A percentile compares a stretch with the other conserved stretches of the same genome.
Conservation (phyloP, 208 protist genomes). For the Porcisia hertigi region DNA sequence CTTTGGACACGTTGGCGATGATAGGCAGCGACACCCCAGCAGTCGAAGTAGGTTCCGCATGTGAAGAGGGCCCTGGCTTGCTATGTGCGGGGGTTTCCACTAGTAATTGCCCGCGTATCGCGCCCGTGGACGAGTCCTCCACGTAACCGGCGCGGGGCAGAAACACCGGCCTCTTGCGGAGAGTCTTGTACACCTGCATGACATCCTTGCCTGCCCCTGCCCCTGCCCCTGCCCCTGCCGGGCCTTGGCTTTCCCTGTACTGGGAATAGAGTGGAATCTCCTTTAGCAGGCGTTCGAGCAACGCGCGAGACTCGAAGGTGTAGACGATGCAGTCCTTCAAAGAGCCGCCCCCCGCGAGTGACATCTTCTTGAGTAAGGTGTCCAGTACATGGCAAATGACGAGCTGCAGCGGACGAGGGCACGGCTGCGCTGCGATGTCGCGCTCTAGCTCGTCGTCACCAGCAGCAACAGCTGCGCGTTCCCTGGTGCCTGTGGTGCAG, state of each 20-base stretch:
- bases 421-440: constrained; percentile 73
- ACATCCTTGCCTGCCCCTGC: constrained; percentile 3
- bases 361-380: constrained; percentile 66
- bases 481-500: not conserved
- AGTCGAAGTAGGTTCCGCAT: not conserved
- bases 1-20: not conserved
- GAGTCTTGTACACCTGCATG: constrained; percentile 61
- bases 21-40: constrained; percentile 1
- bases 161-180: constrained; percentile 65
- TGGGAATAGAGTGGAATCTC: constrained; percentile 78
- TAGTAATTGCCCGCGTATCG: constrained; percentile 39
- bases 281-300: constrained; percentile 84
- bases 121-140: constrained; percentile 52
- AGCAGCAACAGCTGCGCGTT: not conserved
- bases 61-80: not conserved
- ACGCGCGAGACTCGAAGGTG: constrained; percentile 77
- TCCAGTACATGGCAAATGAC: constrained; percentile 70
- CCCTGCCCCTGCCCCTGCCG: no score
- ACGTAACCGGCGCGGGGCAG: constrained; percentile 59
- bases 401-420: constrained; percentile 77
- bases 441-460: constrained; percentile 48
- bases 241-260: constrained; percentile 17
- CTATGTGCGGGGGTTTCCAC: not conserved
- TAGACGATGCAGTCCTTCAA: constrained; percentile 76
- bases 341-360: constrained; percentile 69